phyloP scores from a whole-genome alignment of 164 flowering plant genomes.

The Macadamia tetraphylla region DNA sequence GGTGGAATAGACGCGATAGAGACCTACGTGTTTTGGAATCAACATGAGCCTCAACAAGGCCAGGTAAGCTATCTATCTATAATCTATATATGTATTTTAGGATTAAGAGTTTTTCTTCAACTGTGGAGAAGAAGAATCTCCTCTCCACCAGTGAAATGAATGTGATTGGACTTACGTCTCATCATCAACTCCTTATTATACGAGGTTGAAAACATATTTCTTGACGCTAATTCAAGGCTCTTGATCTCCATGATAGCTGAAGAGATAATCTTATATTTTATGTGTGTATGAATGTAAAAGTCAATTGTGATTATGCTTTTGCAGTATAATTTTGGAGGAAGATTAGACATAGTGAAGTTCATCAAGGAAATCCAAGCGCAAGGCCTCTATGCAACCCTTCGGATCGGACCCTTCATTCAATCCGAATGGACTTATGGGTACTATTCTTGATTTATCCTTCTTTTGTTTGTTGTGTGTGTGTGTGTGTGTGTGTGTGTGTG shows the following conservation, averaged over 20 bases:
- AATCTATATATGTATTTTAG: no score
- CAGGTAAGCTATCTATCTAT: conserved; percentile 34
- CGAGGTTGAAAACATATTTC: no score
- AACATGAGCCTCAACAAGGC: conserved; percentile 71
- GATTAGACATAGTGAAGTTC: conserved; percentile 44
- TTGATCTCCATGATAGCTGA: no score
- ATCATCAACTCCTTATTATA: no score
- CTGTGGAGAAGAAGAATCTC: no score
- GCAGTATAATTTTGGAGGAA: conserved; percentile 62
- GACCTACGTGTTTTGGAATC: conserved; percentile 84
- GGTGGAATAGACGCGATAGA: conserved; percentile 83
- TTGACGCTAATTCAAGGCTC: no score
- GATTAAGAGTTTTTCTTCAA: no score
- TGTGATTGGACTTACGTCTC: no score
- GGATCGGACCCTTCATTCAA: conserved; percentile 72
- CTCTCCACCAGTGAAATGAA: no score
- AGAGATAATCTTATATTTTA: no score
- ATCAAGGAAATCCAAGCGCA: conserved; percentile 48
- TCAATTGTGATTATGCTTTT: background rate
- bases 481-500: background rate
- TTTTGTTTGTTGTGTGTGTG: background rate
- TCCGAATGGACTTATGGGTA: conserved; percentile 71
- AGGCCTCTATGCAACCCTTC: conserved; percentile 47
- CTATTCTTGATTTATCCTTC: no score
- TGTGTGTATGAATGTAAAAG: no score